Evolutionary conservation across 176 grass and related monocot genomes (phyloP).

Genomic region (Poa pratensis): DNA sequence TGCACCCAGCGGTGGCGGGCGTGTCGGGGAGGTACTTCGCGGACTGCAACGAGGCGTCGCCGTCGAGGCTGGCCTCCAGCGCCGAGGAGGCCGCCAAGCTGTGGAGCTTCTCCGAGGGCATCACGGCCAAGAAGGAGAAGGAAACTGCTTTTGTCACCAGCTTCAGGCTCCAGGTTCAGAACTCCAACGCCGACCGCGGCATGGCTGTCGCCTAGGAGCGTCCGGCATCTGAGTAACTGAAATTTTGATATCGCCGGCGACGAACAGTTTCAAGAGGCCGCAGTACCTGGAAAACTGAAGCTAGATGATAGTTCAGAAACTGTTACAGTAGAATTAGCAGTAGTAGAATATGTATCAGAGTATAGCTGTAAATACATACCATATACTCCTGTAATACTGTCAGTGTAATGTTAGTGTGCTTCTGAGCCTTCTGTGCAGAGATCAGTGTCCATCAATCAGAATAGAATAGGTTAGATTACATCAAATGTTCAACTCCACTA

Average conservation of each 20-base stretch:
- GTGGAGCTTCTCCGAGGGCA: constrained; percentile 73
- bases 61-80: constrained; percentile 64
- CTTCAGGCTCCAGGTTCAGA: constrained; percentile 52
- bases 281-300: not conserved
- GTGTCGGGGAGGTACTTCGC: constrained; percentile 86
- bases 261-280: not conserved
- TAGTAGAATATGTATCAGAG: constrained; percentile 9
- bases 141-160: not conserved
- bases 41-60: constrained; percentile 90
- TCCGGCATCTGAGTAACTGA: not conserved
- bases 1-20: constrained; percentile 64
- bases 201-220: constrained; percentile 41
- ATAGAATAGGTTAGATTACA: constrained; percentile 23
- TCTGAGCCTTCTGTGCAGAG: constrained; percentile 26
- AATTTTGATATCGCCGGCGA: constrained; percentile 42
- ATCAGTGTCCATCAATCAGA: constrained; percentile 31
- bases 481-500: constrained; percentile 55
- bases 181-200: constrained; percentile 34
- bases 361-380: constrained; percentile 47
- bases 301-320: constrained; percentile 16
- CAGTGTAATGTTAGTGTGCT: constrained; percentile 6
- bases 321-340: not conserved
- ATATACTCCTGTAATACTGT: constrained; percentile 17
- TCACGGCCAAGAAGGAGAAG: constrained; percentile 50
- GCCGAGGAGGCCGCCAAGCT: constrained; percentile 66